A percentile compares a stretch with the other conserved stretches of the same genome.
Evolutionary conservation across 169 alveolate species (phyloP).

Genomic region (Pseudocohnilembus persalinus): DNA sequence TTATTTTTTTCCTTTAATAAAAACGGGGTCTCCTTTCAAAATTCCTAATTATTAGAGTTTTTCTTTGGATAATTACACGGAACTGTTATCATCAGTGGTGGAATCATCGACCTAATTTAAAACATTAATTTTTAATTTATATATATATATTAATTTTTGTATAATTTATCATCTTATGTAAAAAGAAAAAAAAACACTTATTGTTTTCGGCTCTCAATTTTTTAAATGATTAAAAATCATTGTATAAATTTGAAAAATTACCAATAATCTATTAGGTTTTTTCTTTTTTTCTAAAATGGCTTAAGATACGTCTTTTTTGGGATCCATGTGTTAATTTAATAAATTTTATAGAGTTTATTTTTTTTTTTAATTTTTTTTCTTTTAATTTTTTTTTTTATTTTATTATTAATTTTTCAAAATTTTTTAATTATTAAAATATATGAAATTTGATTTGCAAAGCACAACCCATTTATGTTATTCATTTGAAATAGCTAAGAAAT

Average conservation of each 20-base stretch:
- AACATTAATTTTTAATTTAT: not conserved
- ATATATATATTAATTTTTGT: not conserved
- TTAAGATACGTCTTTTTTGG: constrained; percentile 69
- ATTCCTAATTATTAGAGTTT: constrained; percentile 96
- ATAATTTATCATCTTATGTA: not conserved
- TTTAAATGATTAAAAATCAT: no score
- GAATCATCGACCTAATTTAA: constrained; percentile 93
- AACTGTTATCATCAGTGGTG: constrained; percentile 99
- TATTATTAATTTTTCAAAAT: no score
- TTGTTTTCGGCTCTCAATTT: not conserved
- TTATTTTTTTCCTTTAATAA: constrained; percentile 98
- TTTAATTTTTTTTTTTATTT: no score
- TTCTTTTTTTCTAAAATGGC: constrained; percentile 86
- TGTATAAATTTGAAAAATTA: constrained; percentile 14
- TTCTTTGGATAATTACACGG: constrained; percentile 94
- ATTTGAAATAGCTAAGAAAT: no score
- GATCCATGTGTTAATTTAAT: not conserved
- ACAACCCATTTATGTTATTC: no score
- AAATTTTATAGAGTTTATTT: no score
- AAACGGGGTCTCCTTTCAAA: constrained; percentile 98
- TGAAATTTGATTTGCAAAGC: no score
- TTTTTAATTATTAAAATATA: no score
- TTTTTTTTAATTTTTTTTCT: no score
- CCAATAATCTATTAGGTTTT: constrained; percentile 92
- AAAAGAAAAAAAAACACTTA: not conserved